Conservation (phyloP, 2,329 filamentous ascomycete genomes). For the Ceratocystis lukuohia region DNA sequence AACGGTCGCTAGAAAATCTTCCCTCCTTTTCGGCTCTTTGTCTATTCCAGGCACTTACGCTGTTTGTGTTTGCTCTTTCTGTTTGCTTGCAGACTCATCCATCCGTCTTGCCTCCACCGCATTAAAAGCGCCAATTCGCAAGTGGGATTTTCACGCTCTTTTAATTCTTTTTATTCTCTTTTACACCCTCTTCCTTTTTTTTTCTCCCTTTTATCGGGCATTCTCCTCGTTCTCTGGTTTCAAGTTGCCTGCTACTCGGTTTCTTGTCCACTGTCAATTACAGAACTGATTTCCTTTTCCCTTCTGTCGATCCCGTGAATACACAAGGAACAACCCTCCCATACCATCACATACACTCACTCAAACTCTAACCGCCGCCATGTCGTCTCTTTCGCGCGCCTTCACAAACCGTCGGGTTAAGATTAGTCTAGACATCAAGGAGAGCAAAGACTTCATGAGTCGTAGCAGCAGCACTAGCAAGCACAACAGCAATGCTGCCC, state of each 20-base stretch:
- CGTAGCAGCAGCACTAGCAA: constrained; percentile 42
- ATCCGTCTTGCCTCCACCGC: neutral
- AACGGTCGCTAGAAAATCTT: neutral
- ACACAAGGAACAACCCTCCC: neutral
- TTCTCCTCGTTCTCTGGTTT: neutral
- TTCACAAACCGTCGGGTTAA: constrained; percentile 58
- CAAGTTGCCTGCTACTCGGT: constrained; percentile 11
- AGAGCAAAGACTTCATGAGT: constrained; percentile 30
- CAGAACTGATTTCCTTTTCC: neutral
- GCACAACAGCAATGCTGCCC: constrained; percentile 27
- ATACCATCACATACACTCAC: constrained; percentile 7
- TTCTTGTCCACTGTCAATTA: constrained; percentile 11
- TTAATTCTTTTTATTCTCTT: constrained; percentile 11
- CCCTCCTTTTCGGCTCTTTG: constrained; percentile 9
- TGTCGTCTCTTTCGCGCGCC: constrained; percentile 53
- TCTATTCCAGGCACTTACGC: constrained; percentile 11
- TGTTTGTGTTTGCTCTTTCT: constrained; percentile 15
- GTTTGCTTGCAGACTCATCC: constrained; percentile 11
- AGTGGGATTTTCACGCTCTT: neutral
- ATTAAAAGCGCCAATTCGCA: constrained; percentile 9
- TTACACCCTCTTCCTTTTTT: constrained; percentile 1
- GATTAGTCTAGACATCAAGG: constrained; percentile 34
- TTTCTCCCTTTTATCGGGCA: constrained; percentile 8
- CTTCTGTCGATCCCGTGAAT: neutral
- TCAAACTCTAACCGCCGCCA: constrained; percentile 21